Conservation (phyloP, 345 rosid species). For the Hevea brasiliensis region DNA sequence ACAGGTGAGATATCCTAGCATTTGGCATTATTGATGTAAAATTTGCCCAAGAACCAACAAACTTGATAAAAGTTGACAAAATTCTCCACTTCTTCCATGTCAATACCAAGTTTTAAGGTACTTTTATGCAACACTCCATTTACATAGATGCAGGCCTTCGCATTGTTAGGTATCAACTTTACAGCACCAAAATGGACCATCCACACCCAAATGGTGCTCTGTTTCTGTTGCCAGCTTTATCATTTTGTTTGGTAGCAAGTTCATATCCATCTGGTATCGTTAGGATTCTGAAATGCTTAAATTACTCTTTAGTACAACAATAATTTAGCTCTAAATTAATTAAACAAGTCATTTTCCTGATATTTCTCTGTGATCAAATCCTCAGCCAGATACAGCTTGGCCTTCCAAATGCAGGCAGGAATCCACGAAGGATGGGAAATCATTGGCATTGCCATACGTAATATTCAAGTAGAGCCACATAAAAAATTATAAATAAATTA, state of each 20-base stretch:
- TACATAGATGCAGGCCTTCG: too few species aligned
- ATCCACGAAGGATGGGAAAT: not conserved
- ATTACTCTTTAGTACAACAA: not conserved
- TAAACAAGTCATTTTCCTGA: not conserved
- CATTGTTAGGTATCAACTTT: too few species aligned
- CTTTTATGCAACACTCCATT: too few species aligned
- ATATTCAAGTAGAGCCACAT: not conserved
- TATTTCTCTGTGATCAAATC: not conserved
- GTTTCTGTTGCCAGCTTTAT: conserved; percentile 1
- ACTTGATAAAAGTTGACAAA: too few species aligned
- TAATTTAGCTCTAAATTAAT: not conserved
- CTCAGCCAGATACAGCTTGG: not conserved
- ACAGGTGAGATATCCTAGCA: too few species aligned
- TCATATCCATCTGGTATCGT: not conserved
- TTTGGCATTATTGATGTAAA: too few species aligned
- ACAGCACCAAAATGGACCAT: too few species aligned
- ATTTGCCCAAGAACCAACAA: too few species aligned
- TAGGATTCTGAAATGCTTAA: too few species aligned
- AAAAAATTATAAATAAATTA: not conserved
- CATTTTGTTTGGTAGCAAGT: not conserved
- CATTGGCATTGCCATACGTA: conserved; percentile 11
- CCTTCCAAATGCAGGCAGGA: not conserved
- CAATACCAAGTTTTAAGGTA: too few species aligned
- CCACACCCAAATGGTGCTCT: too few species aligned
- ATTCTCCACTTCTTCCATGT: too few species aligned